phyloP scores from a whole-genome alignment of 805 yeast species.

The Nakazawaea ishiwadae region DNA sequence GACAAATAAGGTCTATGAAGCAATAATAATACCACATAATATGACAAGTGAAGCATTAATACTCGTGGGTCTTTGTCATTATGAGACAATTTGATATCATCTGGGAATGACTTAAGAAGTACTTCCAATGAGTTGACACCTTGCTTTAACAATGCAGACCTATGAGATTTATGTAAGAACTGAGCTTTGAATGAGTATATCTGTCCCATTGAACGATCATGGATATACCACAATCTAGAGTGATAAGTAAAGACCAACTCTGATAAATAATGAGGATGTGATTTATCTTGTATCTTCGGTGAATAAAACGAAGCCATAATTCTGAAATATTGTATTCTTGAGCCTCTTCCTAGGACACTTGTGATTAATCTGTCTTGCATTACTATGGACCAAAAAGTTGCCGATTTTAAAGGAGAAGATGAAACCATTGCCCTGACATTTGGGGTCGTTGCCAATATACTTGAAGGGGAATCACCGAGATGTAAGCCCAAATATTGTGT shows the following conservation, averaged over 20 bases:
- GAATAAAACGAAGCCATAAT: constrained; percentile 25
- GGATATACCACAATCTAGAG: constrained; percentile 26
- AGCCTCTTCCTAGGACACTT: constrained; percentile 29
- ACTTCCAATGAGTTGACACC: constrained; percentile 22
- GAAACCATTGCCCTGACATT: constrained; percentile 5
- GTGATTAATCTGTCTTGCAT: constrained; percentile 29
- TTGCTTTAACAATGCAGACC: constrained; percentile 23
- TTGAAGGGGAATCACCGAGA: constrained; percentile 10
- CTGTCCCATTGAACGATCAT: constrained; percentile 26
- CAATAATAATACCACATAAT: constrained; percentile 21
- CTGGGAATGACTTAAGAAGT: constrained; percentile 21
- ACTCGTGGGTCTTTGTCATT: constrained; percentile 19
- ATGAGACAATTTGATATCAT: constrained; percentile 13
- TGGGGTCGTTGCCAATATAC: neutral
- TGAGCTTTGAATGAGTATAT: constrained; percentile 30
- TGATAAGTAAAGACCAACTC: constrained; percentile 25
- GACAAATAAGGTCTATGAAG: constrained; percentile 27
- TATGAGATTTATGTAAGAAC: constrained; percentile 27
- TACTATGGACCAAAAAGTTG: constrained; percentile 28
- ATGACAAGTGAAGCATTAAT: constrained; percentile 25
- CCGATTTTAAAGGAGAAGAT: constrained; percentile 16
- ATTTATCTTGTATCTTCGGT: constrained; percentile 13
- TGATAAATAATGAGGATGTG: constrained; percentile 13
- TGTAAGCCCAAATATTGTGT: constrained; percentile 25
- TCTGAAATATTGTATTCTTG: constrained; percentile 28